Evolutionary conservation across 225 moss, liverwort and hornwort genomes (phyloP).

Genomic region (Pseudisothecium myosuroides): DNA sequence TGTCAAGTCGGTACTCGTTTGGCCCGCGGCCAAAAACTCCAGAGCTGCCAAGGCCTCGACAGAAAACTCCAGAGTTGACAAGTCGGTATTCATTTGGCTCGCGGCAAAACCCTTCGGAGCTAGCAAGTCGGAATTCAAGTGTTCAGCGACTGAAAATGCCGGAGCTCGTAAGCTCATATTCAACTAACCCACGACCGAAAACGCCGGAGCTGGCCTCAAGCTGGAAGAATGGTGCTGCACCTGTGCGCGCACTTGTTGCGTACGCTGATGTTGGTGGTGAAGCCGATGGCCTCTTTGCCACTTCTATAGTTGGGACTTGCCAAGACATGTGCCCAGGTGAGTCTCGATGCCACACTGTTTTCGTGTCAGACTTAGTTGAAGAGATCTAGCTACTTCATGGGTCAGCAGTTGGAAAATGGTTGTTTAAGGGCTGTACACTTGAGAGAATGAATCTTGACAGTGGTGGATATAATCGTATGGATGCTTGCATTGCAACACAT

Average conservation of each 20-base stretch:
- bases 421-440: neutral
- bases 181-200: neutral
- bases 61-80: neutral
- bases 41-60: neutral
- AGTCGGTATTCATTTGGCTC: neutral
- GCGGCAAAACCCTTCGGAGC: neutral
- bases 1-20: neutral
- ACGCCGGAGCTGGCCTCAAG: neutral
- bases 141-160: constrained; percentile 2
- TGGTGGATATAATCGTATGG: neutral
- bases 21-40: neutral
- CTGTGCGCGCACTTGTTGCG: constrained; percentile 27
- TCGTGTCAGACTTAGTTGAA: neutral
- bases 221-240: neutral
- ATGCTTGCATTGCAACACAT: neutral
- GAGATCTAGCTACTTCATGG: neutral
- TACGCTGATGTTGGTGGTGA: constrained; percentile 25
- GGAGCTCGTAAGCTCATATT: constrained; percentile 1
- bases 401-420: neutral
- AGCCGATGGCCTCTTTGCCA: constrained; percentile 32
- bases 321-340: constrained; percentile 94
- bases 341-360: neutral
- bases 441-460: neutral
- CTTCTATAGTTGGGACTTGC: constrained; percentile 77
- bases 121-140: neutral